A percentile compares a stretch with the other conserved stretches of the same genome.
phyloP scores from a whole-genome alignment of 192 early-diverging fungal species.

The Linnemannia elongata region DNA sequence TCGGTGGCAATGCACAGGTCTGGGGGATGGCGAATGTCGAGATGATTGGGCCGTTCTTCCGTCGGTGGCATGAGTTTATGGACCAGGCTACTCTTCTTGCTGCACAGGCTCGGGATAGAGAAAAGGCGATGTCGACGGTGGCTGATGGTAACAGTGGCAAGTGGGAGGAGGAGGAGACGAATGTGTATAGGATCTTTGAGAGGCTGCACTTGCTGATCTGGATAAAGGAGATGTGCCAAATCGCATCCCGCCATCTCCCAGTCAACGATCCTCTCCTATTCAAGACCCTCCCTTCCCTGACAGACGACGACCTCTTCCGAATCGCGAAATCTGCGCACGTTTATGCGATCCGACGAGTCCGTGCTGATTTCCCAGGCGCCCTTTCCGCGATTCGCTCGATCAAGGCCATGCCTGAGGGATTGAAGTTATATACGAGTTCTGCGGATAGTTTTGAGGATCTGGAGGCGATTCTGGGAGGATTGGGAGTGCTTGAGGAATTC shows the following conservation, averaged over 20 bases:
- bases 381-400: conserved; percentile 29
- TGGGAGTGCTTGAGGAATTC: conserved; percentile 38
- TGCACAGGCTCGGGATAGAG: conserved; percentile 3
- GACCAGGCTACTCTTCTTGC: conserved; percentile 27
- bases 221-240: conserved; percentile 39
- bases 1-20: conserved; percentile 25
- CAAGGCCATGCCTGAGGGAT: not conserved
- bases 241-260: conserved; percentile 13
- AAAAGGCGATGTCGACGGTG: not conserved
- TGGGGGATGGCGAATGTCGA: conserved; percentile 38
- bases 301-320: conserved; percentile 27
- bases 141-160: not conserved
- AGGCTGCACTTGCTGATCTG: conserved; percentile 32
- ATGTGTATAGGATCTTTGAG: conserved; percentile 48
- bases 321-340: conserved; percentile 31
- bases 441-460: conserved; percentile 36
- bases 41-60: conserved; percentile 37
- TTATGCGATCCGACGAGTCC: conserved; percentile 36
- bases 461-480: conserved; percentile 25
- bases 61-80: conserved; percentile 43
- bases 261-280: not conserved
- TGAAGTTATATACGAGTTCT: conserved; percentile 40
- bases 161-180: not conserved
- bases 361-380: conserved; percentile 38
- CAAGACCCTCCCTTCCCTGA: conserved; percentile 4